Conservation (phyloP, 1,139 yeast genomes). For the Debaryomyces nepalensis region DNA sequence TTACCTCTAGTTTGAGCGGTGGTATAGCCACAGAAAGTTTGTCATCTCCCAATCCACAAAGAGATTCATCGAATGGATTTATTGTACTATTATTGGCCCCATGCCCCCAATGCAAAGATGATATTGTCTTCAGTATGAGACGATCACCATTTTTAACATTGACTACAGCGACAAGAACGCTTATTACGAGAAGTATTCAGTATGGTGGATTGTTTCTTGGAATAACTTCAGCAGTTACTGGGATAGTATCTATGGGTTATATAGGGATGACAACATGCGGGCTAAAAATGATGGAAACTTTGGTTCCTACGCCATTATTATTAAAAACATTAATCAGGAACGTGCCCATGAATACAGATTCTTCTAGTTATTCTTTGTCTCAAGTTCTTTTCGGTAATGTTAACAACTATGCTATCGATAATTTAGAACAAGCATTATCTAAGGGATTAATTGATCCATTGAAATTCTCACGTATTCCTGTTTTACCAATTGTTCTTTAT, state of each 20-base stretch:
- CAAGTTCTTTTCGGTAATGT: slow-evolving; percentile 26
- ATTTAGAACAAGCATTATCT: slow-evolving; percentile 39
- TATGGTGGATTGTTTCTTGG: slow-evolving; percentile 43
- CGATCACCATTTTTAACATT: slow-evolving; percentile 34
- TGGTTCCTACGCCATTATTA: slow-evolving; percentile 42
- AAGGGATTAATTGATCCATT: slow-evolving; percentile 45
- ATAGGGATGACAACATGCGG: slow-evolving; percentile 49
- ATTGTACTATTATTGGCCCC: slow-evolving; percentile 33
- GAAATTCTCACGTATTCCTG: slow-evolving; percentile 45
- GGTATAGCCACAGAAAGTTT: slow-evolving; percentile 3
- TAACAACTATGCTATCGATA: slow-evolving; percentile 30
- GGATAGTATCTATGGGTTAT: slow-evolving; percentile 47
- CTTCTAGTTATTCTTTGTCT: slow-evolving; percentile 21
- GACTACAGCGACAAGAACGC: slow-evolving; percentile 25
- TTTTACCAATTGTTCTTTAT: slow-evolving; percentile 46
- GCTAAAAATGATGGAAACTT: slow-evolving; percentile 41
- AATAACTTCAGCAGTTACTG: slow-evolving; percentile 46
- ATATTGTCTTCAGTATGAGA: slow-evolving; percentile 40
- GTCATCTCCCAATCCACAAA: not conserved
- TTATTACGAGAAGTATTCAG: slow-evolving; percentile 31
- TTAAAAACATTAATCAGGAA: slow-evolving; percentile 32
- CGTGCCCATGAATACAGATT: slow-evolving; percentile 9
- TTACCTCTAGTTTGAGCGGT: slow-evolving; percentile 14
- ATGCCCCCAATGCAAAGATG: slow-evolving; percentile 52
- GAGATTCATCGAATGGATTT: not conserved